Percentiles rank a stretch among this genome's conserved stretches.
These are phyloP conservation scores for Suillus plorans DNA, from an alignment of 768 basidiomycete genomes.

Conservation along the genomic window DNA sequence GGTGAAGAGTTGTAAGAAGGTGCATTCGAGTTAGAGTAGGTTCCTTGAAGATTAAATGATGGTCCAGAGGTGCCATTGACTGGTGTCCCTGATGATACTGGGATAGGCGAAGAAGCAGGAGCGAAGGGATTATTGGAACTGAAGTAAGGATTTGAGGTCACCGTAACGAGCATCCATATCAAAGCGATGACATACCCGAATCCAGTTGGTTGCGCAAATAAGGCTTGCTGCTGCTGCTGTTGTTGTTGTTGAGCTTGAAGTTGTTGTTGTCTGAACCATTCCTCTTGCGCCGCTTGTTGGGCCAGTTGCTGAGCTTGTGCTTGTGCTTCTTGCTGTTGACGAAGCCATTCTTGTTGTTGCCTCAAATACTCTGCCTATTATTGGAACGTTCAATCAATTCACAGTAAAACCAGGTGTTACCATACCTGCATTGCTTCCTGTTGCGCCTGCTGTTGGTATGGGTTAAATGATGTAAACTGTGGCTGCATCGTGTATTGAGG, in stretches of 20 bases:
- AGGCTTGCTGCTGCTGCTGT: constrained; percentile 44
- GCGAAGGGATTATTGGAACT: constrained; percentile 98
- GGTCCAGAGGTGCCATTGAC: constrained; percentile 38
- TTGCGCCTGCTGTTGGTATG: constrained; percentile 89
- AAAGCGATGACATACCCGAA: constrained; percentile 54
- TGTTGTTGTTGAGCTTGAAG: constrained; percentile 45
- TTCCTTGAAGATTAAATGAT: constrained; percentile 69
- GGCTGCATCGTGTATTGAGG: constrained; percentile 76
- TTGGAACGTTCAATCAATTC: too few species aligned
- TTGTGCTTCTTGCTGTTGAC: constrained; percentile 58
- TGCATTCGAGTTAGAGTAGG: constrained; percentile 50
- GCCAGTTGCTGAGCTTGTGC: constrained; percentile 34
- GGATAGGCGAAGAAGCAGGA: constrained; percentile 30
- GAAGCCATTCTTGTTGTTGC: constrained; percentile 68
- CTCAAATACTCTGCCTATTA: constrained; percentile 42
- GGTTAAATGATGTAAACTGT: constrained; percentile 92
- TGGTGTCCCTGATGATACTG: constrained; percentile 33
- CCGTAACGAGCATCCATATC: constrained; percentile 1
- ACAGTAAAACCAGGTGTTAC: not conserved
- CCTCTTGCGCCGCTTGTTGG: constrained; percentile 49
- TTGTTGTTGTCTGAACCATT: constrained; percentile 63
- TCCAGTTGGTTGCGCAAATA: constrained; percentile 68
- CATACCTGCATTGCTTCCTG: constrained; percentile 78
- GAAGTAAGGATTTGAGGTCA: constrained; percentile 25
- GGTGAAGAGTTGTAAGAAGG: constrained; percentile 36